Evolutionary conservation across 2,329 filamentous ascomycete species (phyloP).

Genomic region (Emmonsiellopsis sp.): DNA sequence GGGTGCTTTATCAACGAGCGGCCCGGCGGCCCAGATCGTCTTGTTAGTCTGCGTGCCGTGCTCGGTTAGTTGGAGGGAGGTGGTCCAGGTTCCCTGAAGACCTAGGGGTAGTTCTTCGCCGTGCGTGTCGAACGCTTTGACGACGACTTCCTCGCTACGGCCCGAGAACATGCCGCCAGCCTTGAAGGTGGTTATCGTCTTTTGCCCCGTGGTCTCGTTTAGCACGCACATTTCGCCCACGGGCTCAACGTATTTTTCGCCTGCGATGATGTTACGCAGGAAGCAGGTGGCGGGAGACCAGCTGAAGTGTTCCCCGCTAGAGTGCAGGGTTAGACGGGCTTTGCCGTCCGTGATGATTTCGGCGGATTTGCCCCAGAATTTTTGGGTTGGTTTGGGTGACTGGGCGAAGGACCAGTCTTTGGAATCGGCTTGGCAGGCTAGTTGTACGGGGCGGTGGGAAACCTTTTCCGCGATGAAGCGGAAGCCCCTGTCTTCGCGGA

Average conservation of each 20-base stretch:
- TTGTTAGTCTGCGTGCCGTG: constrained; percentile 52
- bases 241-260: constrained; percentile 96
- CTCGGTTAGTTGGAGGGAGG: constrained; percentile 56
- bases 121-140: constrained; percentile 60
- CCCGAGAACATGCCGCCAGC: constrained; percentile 96
- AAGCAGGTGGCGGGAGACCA: constrained; percentile 87
- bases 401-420: constrained; percentile 79
- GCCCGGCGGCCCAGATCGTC: constrained; percentile 69
- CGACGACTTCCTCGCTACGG: constrained; percentile 76
- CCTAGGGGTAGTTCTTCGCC: constrained; percentile 58
- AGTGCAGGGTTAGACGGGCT: constrained; percentile 66
- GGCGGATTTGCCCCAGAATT: constrained; percentile 97
- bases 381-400: constrained; percentile 79
- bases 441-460: constrained; percentile 78
- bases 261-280: constrained; percentile 89
- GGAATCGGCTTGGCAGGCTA: constrained; percentile 88
- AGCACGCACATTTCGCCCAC: constrained; percentile 79
- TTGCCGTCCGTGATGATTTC: constrained; percentile 91
- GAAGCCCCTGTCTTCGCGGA: constrained; percentile 79
- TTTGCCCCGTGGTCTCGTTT: constrained; percentile 75
- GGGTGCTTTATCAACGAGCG: constrained; percentile 66
- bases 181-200: constrained; percentile 83
- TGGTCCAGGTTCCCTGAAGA: constrained; percentile 77
- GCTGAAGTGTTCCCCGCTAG: constrained; percentile 70
- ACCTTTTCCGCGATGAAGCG: constrained; percentile 94